A percentile compares a stretch with the other conserved stretches of the same genome.
Conservation (phyloP, 83 land plant genomes). For the Isoetes engelmannii region DNA sequence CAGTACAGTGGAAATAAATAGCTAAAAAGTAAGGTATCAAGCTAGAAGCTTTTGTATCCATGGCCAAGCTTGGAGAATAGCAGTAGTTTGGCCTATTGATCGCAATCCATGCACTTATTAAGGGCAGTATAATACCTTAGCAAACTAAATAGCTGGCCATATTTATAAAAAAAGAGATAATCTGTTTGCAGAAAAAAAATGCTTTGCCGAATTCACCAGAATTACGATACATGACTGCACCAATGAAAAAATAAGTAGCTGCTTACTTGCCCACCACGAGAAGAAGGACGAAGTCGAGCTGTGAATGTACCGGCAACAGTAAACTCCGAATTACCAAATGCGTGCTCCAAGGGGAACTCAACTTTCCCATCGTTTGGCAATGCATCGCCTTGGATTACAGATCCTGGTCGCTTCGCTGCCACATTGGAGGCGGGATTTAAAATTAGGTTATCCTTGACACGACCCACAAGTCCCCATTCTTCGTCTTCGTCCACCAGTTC, state of each 20-base stretch:
- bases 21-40: too few relatives aligned
- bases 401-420: constrained; percentile 2
- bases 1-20: neutral
- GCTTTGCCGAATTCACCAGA: too few relatives aligned
- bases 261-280: constrained; percentile 59
- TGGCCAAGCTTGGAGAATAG: too few relatives aligned
- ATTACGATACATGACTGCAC: too few relatives aligned
- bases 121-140: too few relatives aligned
- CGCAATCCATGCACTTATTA: too few relatives aligned
- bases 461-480: constrained; percentile 53
- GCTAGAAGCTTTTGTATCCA: too few relatives aligned
- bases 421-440: neutral
- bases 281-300: constrained; percentile 56
- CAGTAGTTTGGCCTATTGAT: too few relatives aligned
- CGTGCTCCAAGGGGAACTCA: constrained; percentile 65
- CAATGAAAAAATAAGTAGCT: neutral
- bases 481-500: constrained; percentile 72
- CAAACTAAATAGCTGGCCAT: too few relatives aligned
- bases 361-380: constrained; percentile 44
- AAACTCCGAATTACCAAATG: constrained; percentile 57
- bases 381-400: neutral
- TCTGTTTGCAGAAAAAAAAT: too few relatives aligned
- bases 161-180: too few relatives aligned
- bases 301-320: constrained; percentile 62
- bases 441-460: too few relatives aligned